Evolutionary conservation across 2,329 filamentous ascomycete species (phyloP).

Genomic region (Hypoxylon sp.): DNA sequence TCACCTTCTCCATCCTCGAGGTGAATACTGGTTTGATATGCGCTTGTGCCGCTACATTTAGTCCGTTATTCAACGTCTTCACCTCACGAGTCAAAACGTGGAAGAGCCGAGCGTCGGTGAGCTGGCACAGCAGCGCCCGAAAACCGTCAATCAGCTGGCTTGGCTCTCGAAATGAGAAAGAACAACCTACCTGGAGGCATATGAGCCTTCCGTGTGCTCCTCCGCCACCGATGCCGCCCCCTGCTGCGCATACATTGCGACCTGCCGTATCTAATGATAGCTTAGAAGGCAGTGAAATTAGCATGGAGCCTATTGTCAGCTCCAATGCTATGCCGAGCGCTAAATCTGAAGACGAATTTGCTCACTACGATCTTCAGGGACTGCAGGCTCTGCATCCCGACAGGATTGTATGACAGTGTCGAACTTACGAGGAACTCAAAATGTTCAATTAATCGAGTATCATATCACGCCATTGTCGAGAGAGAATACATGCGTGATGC

Average conservation of each 20-base stretch:
- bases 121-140: constrained; percentile 30
- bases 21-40: constrained; percentile 51
- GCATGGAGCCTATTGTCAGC: constrained; percentile 31
- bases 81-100: constrained; percentile 34
- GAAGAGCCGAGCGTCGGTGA: constrained; percentile 38
- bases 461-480: constrained; percentile 9
- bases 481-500: not conserved
- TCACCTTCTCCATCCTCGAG: constrained; percentile 50
- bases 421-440: not conserved
- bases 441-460: not conserved
- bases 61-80: constrained; percentile 44
- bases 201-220: constrained; percentile 22
- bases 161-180: constrained; percentile 40
- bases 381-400: constrained; percentile 43
- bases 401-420: constrained; percentile 29
- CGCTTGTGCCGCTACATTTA: constrained; percentile 48
- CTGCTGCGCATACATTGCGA: constrained; percentile 17
- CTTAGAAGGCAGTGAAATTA: constrained; percentile 21
- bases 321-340: constrained; percentile 40
- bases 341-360: constrained; percentile 35
- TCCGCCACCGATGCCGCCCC: constrained; percentile 26
- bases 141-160: constrained; percentile 26
- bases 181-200: constrained; percentile 14
- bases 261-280: constrained; percentile 25
- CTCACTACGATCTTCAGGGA: constrained; percentile 44